These are phyloP conservation scores for Phytophthora sojae DNA, from an alignment of 352 stramenopile genomes.

Conservation along the genomic window DNA sequence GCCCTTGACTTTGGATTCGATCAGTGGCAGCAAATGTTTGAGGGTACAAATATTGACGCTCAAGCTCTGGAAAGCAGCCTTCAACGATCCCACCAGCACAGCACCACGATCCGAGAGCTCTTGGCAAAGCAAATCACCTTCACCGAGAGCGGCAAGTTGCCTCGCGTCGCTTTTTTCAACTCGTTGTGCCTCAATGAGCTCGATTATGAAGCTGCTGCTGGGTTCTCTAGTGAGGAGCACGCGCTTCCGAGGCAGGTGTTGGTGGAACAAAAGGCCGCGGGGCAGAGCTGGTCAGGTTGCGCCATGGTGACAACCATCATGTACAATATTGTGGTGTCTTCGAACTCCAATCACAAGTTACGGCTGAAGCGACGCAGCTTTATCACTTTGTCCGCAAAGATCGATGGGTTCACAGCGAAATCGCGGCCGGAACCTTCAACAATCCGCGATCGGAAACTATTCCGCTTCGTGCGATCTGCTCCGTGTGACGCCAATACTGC, in stretches of 20 bases:
- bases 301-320: conserved; percentile 7
- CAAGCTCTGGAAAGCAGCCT: background rate
- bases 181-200: conserved; percentile 3
- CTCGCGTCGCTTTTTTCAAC: conserved; percentile 3
- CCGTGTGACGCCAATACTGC: background rate
- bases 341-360: conserved; percentile 1
- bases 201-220: conserved; percentile 1
- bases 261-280: background rate
- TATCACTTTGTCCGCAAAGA: background rate
- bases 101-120: background rate
- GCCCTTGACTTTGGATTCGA: conserved; percentile 3
- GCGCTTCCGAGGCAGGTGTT: background rate
- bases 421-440: background rate
- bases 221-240: background rate
- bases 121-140: background rate
- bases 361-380: conserved; percentile 2
- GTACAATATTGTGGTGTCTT: conserved; percentile 8
- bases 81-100: background rate
- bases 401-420: background rate
- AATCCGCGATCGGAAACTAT: background rate
- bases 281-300: background rate
- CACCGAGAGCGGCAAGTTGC: background rate
- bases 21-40: background rate
- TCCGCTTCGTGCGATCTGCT: background rate
- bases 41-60: background rate